Conservation (phyloP, 768 basidiomycete species). For the Naematelia encephala region DNA sequence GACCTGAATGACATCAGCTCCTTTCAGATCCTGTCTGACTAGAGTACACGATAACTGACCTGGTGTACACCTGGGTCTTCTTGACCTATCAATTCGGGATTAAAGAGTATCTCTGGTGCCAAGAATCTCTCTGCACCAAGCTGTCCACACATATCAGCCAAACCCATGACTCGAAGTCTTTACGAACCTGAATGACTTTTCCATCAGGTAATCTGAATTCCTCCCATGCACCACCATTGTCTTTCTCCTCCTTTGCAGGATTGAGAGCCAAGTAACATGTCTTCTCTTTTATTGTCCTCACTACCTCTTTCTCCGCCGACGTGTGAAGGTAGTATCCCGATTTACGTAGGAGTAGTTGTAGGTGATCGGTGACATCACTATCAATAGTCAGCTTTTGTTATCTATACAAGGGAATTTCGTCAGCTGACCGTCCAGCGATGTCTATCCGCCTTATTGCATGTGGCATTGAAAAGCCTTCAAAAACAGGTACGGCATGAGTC, state of each 20-base stretch:
- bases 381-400: conserved; percentile 4
- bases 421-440: conserved; percentile 80
- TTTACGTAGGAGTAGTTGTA: conserved; percentile 90
- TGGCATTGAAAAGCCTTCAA: conserved; percentile 98
- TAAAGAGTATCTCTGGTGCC: conserved; percentile 96
- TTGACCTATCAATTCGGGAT: conserved; percentile 91
- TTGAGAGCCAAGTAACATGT: conserved; percentile 92
- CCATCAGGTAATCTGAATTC: conserved; percentile 94
- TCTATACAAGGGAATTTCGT: not conserved
- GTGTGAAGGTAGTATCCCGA: conserved; percentile 93
- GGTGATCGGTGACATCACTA: conserved; percentile 94
- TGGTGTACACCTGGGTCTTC: conserved; percentile 98
- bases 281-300: conserved; percentile 97
- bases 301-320: conserved; percentile 93
- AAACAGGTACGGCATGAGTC: conserved; percentile 97
- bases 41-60: conserved; percentile 16
- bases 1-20: conserved; percentile 90
- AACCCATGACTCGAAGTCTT: not conserved
- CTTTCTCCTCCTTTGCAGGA: conserved; percentile 93
- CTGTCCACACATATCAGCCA: conserved; percentile 53
- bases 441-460: conserved; percentile 96
- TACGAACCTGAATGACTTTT: conserved; percentile 86
- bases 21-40: conserved; percentile 46
- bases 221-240: conserved; percentile 66
- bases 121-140: conserved; percentile 92